Conservation (phyloP, 2,329 filamentous ascomycete genomes). For the Trichophyton equinum region DNA sequence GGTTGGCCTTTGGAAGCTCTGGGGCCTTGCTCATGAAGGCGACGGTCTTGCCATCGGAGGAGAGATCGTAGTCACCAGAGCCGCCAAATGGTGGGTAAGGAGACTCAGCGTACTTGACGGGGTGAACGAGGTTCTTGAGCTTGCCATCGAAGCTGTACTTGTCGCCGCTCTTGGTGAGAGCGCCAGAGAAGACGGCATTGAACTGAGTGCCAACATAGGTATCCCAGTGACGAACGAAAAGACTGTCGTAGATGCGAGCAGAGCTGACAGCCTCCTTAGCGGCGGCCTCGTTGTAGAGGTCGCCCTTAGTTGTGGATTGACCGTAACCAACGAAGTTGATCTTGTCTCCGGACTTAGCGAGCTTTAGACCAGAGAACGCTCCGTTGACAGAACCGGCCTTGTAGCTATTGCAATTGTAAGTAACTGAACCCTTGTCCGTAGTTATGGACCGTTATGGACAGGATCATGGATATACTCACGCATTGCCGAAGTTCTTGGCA, state of each 20-base stretch:
- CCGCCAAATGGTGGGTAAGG: slow-evolving; percentile 57
- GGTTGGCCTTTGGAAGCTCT: slow-evolving; percentile 37
- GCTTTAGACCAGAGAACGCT: slow-evolving; percentile 29
- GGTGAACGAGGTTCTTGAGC: slow-evolving; percentile 36
- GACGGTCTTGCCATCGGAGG: slow-evolving; percentile 29
- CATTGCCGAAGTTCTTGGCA: slow-evolving; percentile 21
- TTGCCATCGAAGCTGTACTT: slow-evolving; percentile 41
- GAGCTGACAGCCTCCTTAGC: slow-evolving; percentile 49
- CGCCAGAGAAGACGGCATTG: slow-evolving; percentile 61
- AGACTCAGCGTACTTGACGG: slow-evolving; percentile 33
- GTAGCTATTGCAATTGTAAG: slow-evolving; percentile 20
- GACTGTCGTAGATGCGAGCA: slow-evolving; percentile 58
- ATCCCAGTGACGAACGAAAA: slow-evolving; percentile 79
- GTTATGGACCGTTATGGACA: background rate
- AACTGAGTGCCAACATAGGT: slow-evolving; percentile 56
- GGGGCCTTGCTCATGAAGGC: slow-evolving; percentile 34
- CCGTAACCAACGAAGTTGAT: slow-evolving; percentile 45
- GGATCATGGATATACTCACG: slow-evolving; percentile 18
- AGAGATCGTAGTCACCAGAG: slow-evolving; percentile 61
- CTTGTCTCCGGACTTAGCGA: slow-evolving; percentile 27
- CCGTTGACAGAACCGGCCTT: slow-evolving; percentile 29
- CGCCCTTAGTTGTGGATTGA: slow-evolving; percentile 54
- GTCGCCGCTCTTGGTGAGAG: slow-evolving; percentile 35
- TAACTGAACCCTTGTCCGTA: background rate
- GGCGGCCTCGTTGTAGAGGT: slow-evolving; percentile 53